Base-by-base conservation (phyloP, 1,284 basidiomycete genomes). In the Ceratobasidium sp. region DNA sequence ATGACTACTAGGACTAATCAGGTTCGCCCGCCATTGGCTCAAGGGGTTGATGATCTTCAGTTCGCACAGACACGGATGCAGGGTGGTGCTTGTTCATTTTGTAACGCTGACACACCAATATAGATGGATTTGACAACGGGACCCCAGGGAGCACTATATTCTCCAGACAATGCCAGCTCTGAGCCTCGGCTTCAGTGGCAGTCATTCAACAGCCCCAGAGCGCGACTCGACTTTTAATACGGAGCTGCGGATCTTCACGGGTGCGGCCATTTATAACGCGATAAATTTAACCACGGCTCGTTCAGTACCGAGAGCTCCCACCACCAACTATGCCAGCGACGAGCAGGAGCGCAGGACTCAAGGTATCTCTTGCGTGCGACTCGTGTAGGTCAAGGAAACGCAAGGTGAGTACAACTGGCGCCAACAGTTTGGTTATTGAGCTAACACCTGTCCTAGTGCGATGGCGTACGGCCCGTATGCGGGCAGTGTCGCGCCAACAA, bases 331-430 rank as follows among this genome's bases (percentile, higher is more conserved):
- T 68, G 65, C 65, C 65, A 9, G 65, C 65, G 34, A 29, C 65
- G 9, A 68, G 65, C 34, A 49, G 65, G n/a, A 68, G 65, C 43
- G 65, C 65, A 6, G 65, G 65, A n/a, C 34, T 68, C 7, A 69
- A 69, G n/a, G 66, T 69, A 8, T 69, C 66, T 2, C 66, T 69
- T 16, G 66, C 66, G 7, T 69, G 66, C 41, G 66, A 69, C 53
- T 69, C 53, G 3, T 69, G 66, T 31, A 53, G 66, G 11, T 69
- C 66, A 1, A 11, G 66, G 14, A 69, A 69, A 19, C 66, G 66
- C 22, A 69, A 69, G 66, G 66, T 69, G 37, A 54, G 49, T 48
- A 13, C n/a, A n/a, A n/a, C n/a, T n/a, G n/a, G n/a, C n/a, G n/a
- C n/a, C n/a, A n/a, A n/a, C n/a, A n/a, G n/a, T n/a, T n/a, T n/a